phyloP scores from a whole-genome alignment of 805 yeast species.

The Pichia exigua region DNA sequence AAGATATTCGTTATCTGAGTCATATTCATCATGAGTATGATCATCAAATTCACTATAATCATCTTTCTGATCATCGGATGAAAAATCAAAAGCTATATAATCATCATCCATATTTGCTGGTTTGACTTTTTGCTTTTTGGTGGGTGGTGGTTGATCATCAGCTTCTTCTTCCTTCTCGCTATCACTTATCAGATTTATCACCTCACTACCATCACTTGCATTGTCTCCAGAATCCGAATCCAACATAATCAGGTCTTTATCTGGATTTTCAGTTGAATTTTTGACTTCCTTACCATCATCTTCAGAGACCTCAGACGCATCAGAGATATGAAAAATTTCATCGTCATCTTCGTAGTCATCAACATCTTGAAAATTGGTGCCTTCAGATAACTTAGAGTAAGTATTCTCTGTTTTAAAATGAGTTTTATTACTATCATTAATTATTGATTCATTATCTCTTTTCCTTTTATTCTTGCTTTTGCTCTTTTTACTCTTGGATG shows the following conservation, averaged over 20 bases:
- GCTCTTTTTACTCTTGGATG: neutral
- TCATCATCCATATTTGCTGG: conserved; percentile 41
- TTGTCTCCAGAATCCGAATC: neutral
- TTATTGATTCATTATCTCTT: conserved; percentile 1
- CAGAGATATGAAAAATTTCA: conserved; percentile 6
- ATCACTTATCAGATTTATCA: neutral
- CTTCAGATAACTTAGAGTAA: neutral
- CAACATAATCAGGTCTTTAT: neutral
- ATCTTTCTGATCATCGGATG: conserved; percentile 34
- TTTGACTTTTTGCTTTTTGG: conserved; percentile 17
- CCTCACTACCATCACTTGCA: conserved; percentile 1
- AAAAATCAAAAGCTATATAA: conserved; percentile 48
- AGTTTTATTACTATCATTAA: neutral
- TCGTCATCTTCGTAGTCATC: conserved; percentile 2
- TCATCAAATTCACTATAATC: conserved; percentile 32
- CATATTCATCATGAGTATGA: conserved; percentile 11
- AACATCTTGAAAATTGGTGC: conserved; percentile 11
- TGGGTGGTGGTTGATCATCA: conserved; percentile 5
- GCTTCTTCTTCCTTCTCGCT: neutral
- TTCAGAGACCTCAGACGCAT: conserved; percentile 5
- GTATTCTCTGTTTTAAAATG: conserved; percentile 2
- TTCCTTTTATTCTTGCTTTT: neutral
- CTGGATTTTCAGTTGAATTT: neutral
- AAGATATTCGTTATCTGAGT: conserved; percentile 29
- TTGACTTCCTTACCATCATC: neutral